phyloP scores from a whole-genome alignment of 1,284 basidiomycete genomes.

The Trichosporon sp. region DNA sequence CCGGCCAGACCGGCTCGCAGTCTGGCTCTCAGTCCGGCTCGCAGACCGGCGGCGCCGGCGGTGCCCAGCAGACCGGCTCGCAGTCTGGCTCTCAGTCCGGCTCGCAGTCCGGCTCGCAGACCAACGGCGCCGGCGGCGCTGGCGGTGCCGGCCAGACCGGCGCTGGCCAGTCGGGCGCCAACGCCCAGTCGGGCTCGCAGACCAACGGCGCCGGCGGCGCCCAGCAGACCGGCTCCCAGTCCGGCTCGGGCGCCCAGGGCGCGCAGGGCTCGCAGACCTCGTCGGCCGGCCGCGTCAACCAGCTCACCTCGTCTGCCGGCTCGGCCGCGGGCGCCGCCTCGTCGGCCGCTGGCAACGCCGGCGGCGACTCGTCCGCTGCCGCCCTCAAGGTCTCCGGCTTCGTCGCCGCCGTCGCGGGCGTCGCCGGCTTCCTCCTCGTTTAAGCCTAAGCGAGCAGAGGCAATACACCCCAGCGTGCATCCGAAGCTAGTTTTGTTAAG shows the following conservation, averaged over 20 bases:
- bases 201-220: neutral
- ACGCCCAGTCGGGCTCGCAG: neutral
- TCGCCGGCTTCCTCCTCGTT: slow-evolving; percentile 14
- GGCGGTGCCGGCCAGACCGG: neutral
- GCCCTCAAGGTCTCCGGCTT: neutral
- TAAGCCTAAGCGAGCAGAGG: slow-evolving; percentile 9
- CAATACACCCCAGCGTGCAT: no score
- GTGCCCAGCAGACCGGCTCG: neutral
- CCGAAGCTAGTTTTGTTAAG: neutral
- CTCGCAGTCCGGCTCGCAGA: slow-evolving; percentile 1
- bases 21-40: slow-evolving; percentile 7
- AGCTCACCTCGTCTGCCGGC: neutral
- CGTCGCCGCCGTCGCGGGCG: slow-evolving; percentile 9
- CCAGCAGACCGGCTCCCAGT: slow-evolving; percentile 4
- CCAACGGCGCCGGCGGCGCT: neutral
- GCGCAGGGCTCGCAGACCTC: slow-evolving; percentile 7
- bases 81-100: slow-evolving; percentile 11
- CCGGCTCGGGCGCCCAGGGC: neutral
- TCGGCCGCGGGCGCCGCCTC: slow-evolving; percentile 1
- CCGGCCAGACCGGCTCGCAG: neutral
- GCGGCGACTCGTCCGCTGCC: neutral
- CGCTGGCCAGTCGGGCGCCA: neutral
- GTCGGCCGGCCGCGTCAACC: neutral
- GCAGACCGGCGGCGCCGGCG: slow-evolving; percentile 1
- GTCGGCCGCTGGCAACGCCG: neutral